Conservation (phyloP, 495 filamentous ascomycete species). For the Penicillium bialowiezense region DNA sequence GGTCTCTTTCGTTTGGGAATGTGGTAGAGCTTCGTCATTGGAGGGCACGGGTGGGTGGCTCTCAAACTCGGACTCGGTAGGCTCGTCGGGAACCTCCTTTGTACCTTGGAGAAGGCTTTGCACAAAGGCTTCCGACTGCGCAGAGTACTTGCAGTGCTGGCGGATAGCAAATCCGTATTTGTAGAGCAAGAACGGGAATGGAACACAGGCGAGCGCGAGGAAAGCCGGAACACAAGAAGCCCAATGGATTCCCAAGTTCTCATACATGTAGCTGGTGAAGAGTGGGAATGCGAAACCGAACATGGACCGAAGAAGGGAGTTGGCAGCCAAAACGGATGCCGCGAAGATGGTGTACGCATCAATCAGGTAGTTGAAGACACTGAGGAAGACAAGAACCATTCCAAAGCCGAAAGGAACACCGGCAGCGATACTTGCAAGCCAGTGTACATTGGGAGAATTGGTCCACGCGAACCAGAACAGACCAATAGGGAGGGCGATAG, state of each 20-base stretch:
- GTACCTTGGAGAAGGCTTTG: conserved; percentile 17
- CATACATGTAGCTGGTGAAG: conserved; percentile 70
- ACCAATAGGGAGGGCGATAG: conserved; percentile 30
- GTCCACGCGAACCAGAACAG: conserved; percentile 64
- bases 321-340: conserved; percentile 69
- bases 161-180: conserved; percentile 63
- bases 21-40: conserved; percentile 6
- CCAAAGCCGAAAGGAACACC: conserved; percentile 65
- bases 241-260: conserved; percentile 69
- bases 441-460: conserved; percentile 60
- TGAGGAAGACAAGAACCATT: conserved; percentile 64
- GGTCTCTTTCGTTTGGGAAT: conserved; percentile 9
- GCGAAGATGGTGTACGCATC: conserved; percentile 72
- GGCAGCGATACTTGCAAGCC: conserved; percentile 55
- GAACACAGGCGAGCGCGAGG: conserved; percentile 65
- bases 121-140: conserved; percentile 35
- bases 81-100: background rate
- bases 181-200: conserved; percentile 71
- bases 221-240: conserved; percentile 69
- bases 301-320: conserved; percentile 55
- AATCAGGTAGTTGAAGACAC: conserved; percentile 68
- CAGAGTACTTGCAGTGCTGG: conserved; percentile 65
- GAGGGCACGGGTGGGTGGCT: conserved; percentile 10
- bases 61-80: conserved; percentile 2
- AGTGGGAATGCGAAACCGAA: conserved; percentile 75